Percentiles rank a stretch among this genome's conserved stretches.
phyloP scores from a whole-genome alignment of 2,329 filamentous ascomycete species.

The Neodidymelliopsis sp. region DNA sequence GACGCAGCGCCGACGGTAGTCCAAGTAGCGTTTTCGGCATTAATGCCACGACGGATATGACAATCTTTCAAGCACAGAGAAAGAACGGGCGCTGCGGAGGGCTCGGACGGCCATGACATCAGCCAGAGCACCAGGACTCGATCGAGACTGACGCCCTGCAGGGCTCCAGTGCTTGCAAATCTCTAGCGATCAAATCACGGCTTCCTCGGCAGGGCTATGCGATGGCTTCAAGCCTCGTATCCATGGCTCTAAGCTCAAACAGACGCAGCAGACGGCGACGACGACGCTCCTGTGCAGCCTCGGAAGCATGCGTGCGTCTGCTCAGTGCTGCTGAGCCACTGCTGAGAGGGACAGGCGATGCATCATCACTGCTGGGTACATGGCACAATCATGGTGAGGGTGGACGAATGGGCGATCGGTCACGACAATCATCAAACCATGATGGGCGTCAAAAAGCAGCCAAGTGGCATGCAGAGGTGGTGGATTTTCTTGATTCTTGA shows the following conservation, averaged over 20 bases:
- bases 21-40: slow-evolving; percentile 17
- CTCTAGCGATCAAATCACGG: slow-evolving; percentile 35
- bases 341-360: slow-evolving; percentile 6
- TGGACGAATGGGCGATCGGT: slow-evolving; percentile 3
- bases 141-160: slow-evolving; percentile 30
- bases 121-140: slow-evolving; percentile 22
- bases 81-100: slow-evolving; percentile 21
- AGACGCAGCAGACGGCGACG: slow-evolving; percentile 7
- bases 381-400: too few species aligned
- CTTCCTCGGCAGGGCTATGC: slow-evolving; percentile 33
- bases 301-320: slow-evolving; percentile 9
- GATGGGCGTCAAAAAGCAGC: slow-evolving; percentile 1
- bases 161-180: slow-evolving; percentile 26
- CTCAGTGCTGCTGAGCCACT: slow-evolving; percentile 17
- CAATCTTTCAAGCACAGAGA: slow-evolving; percentile 23
- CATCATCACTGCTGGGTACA: too few species aligned
- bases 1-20: slow-evolving; percentile 6
- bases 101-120: slow-evolving; percentile 37
- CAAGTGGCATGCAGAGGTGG: slow-evolving; percentile 4
- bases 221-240: slow-evolving; percentile 23
- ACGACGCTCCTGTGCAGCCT: slow-evolving; percentile 5
- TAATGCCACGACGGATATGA: slow-evolving; percentile 21
- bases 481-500: slow-evolving; percentile 9
- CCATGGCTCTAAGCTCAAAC: slow-evolving; percentile 14
- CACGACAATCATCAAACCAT: background rate